A percentile compares a stretch with the other conserved stretches of the same genome.
These are phyloP conservation scores for Tricholoma matsutake DNA, from an alignment of 768 basidiomycete genomes.

Conservation along the genomic window DNA sequence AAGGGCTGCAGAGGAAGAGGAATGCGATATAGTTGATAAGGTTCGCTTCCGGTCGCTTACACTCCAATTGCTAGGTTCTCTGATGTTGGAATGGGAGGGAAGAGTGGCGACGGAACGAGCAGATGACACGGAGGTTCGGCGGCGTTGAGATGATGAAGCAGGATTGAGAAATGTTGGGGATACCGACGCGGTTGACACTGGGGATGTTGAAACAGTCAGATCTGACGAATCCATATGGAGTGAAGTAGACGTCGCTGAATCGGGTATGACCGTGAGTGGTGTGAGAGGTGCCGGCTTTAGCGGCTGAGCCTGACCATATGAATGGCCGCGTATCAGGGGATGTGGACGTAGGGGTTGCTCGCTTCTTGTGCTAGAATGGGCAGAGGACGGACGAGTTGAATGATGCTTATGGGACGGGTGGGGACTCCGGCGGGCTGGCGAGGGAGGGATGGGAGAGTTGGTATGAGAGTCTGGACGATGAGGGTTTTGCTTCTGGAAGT, in stretches of 20 bases:
- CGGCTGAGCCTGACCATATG: slow-evolving; percentile 50
- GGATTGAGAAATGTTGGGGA: slow-evolving; percentile 23
- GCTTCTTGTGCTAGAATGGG: slow-evolving; percentile 43
- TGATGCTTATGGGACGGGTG: slow-evolving; percentile 37
- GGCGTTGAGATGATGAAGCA: slow-evolving; percentile 36
- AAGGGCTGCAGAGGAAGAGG: slow-evolving; percentile 53
- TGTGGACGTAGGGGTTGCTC: slow-evolving; percentile 57
- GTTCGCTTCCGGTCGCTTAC: slow-evolving; percentile 49
- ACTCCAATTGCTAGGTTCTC: slow-evolving; percentile 24
- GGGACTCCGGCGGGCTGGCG: slow-evolving; percentile 24
- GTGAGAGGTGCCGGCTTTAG: slow-evolving; percentile 51
- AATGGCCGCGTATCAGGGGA: slow-evolving; percentile 74
- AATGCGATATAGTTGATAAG: slow-evolving; percentile 52
- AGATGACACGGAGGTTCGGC: slow-evolving; percentile 48
- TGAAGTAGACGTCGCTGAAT: slow-evolving; percentile 42
- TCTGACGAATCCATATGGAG: slow-evolving; percentile 19
- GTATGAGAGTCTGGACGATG: slow-evolving; percentile 1
- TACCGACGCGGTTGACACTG: slow-evolving; percentile 25
- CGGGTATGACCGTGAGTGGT: slow-evolving; percentile 59
- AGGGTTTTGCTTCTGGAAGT: slow-evolving; percentile 6
- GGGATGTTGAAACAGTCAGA: slow-evolving; percentile 30
- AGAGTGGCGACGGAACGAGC: slow-evolving; percentile 58
- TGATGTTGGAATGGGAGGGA: slow-evolving; percentile 38
- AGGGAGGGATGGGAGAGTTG: slow-evolving; percentile 5
- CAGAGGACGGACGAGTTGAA: slow-evolving; percentile 60